phyloP scores from a whole-genome alignment of 2,329 filamentous ascomycete species.

The Diaporthe citriasiana region DNA sequence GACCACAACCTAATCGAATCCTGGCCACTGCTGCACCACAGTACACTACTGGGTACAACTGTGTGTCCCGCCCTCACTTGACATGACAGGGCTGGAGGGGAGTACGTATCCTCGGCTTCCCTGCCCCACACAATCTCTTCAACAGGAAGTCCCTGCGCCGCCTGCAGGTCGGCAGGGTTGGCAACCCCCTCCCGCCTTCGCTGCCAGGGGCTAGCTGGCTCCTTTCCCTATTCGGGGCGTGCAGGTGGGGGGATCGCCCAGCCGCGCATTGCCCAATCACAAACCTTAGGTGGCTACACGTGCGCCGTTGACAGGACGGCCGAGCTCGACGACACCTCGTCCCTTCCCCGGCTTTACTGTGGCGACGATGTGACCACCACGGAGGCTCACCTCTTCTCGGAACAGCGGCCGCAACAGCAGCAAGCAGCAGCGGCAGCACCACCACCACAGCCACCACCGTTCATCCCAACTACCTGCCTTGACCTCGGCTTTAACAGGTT shows the following conservation, averaged over 20 bases:
- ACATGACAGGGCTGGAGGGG: too few species aligned
- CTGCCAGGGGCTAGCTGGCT: slow-evolving; percentile 14
- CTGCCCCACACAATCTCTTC: slow-evolving; percentile 34
- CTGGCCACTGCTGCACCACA: not conserved
- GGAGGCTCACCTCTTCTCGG: not conserved
- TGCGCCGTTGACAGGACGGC: slow-evolving; percentile 21
- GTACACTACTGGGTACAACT: not conserved
- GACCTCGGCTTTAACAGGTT: slow-evolving; percentile 10
- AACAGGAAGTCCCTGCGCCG: slow-evolving; percentile 3
- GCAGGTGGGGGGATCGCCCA: slow-evolving; percentile 18
- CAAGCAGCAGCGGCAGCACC: too few species aligned
- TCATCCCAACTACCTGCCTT: not conserved
- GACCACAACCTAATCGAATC: slow-evolving; percentile 10
- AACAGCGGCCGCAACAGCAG: not conserved
- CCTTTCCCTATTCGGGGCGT: not conserved
- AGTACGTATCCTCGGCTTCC: not conserved
- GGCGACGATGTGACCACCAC: not conserved
- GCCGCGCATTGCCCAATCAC: slow-evolving; percentile 13
- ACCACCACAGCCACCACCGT: not conserved
- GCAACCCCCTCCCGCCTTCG: slow-evolving; percentile 6
- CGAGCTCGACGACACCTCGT: slow-evolving; percentile 28
- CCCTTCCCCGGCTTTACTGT: slow-evolving; percentile 31
- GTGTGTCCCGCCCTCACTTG: not conserved
- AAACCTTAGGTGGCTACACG: slow-evolving; percentile 10
- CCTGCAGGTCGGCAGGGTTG: not conserved